phyloP scores from a whole-genome alignment of 129 eudicot species.

The Saussurea involucrata region DNA sequence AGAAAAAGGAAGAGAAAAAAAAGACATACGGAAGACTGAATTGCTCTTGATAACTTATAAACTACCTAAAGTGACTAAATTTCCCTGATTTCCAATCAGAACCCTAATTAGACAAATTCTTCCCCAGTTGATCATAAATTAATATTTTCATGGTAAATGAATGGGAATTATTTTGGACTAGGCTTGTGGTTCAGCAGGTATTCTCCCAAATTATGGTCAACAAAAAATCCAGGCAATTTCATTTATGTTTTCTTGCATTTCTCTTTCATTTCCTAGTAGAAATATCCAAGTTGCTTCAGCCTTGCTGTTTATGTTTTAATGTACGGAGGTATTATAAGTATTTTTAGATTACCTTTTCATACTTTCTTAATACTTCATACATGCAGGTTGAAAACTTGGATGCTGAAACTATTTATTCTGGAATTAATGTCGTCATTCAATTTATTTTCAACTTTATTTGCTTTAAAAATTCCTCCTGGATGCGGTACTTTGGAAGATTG shows the following conservation, averaged over 20 bases:
- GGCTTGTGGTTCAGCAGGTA: neutral
- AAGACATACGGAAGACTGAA: neutral
- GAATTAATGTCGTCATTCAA: constrained; percentile 45
- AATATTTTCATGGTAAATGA: neutral
- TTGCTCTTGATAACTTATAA: neutral
- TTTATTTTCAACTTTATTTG: constrained; percentile 59
- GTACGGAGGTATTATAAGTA: neutral
- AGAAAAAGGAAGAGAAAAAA: neutral
- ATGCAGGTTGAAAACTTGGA: constrained; percentile 53
- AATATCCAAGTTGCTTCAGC: constrained; percentile 13
- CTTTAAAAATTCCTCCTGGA: constrained; percentile 72
- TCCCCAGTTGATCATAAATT: neutral
- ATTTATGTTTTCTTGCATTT: neutral
- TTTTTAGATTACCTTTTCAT: neutral
- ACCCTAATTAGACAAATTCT: neutral
- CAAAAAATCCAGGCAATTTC: neutral
- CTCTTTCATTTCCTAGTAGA: neutral
- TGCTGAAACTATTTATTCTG: constrained; percentile 66
- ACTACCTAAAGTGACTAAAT: neutral
- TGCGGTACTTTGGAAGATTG: constrained; percentile 79
- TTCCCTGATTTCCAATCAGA: neutral
- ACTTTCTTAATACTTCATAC: constrained; percentile 6
- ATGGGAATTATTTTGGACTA: neutral
- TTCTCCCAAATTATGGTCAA: neutral
- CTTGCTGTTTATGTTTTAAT: neutral